A percentile compares a stretch with the other conserved stretches of the same genome.
phyloP scores from a whole-genome alignment of 345 rosid species.

The Gossypium anomalum region DNA sequence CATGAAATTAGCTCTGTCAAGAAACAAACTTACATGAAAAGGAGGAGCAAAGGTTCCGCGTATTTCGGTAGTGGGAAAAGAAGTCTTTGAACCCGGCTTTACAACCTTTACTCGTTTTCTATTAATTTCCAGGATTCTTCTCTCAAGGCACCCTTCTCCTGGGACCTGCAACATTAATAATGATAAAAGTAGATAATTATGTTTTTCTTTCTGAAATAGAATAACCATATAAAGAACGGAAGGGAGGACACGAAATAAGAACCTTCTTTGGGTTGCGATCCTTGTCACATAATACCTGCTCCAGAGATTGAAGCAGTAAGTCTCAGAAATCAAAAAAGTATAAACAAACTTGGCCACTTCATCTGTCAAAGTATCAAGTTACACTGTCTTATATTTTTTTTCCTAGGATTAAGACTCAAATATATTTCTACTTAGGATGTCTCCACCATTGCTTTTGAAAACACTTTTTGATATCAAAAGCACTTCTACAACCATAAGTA shows the following conservation, averaged over 20 bases:
- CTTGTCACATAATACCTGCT: slow-evolving; percentile 81
- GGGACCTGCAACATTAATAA: slow-evolving; percentile 42
- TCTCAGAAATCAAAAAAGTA: not conserved
- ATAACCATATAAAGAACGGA: not conserved
- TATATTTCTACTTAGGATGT: not conserved
- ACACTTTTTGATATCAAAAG: too few relatives aligned
- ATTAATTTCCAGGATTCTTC: slow-evolving; percentile 83
- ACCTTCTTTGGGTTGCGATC: slow-evolving; percentile 82
- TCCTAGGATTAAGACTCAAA: not conserved
- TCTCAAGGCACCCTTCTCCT: slow-evolving; percentile 79
- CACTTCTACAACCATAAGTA: too few relatives aligned
- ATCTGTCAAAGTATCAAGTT: not conserved
- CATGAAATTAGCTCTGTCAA: not conserved
- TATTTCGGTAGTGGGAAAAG: slow-evolving; percentile 80
- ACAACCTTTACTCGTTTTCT: slow-evolving; percentile 86
- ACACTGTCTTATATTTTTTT: not conserved
- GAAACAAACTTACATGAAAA: slow-evolving; percentile 64
- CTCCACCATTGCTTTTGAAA: too few relatives aligned
- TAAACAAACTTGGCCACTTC: not conserved
- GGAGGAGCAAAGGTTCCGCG: slow-evolving; percentile 95
- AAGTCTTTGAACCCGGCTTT: slow-evolving; percentile 91
- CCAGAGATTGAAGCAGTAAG: slow-evolving; percentile 21
- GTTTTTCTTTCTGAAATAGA: not conserved
- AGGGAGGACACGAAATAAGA: slow-evolving; percentile 9
- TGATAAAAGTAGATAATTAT: not conserved